These are phyloP conservation scores for Moesziomyces sp. DNA, from an alignment of 1,284 basidiomycete genomes.

Conservation along the genomic window DNA sequence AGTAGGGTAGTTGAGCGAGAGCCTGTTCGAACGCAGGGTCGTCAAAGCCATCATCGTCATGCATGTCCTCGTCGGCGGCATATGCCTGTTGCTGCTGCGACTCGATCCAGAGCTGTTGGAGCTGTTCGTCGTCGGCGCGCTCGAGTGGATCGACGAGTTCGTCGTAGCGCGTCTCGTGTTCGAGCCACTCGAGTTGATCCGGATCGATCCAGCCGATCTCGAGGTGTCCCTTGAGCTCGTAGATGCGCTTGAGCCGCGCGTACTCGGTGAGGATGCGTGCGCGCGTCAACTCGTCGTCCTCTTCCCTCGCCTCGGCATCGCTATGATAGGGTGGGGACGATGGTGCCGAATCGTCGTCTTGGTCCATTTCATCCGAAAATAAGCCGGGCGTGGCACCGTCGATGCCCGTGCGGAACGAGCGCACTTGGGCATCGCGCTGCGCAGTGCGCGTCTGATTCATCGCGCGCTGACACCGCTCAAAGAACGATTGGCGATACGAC, in stretches of 20 bases:
- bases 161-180: conserved; percentile 9
- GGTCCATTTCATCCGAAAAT: conserved; percentile 24
- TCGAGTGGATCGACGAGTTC: conserved; percentile 19
- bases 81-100: conserved; percentile 4
- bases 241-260: conserved; percentile 32
- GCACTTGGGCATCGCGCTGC: not conserved
- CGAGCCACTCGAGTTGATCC: conserved; percentile 41
- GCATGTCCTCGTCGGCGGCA: not conserved
- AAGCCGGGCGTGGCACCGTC: conserved; percentile 18
- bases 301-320: conserved; percentile 14
- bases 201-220: conserved; percentile 52
- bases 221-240: conserved; percentile 39
- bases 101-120: conserved; percentile 35
- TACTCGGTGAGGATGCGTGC: conserved; percentile 44
- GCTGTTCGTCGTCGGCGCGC: conserved; percentile 20
- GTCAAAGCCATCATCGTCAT: not conserved
- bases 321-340: not conserved
- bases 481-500: conserved; percentile 32
- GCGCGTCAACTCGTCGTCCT: conserved; percentile 45
- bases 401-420: conserved; percentile 19
- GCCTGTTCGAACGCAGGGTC: conserved; percentile 10
- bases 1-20: conserved; percentile 6
- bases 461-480: conserved; percentile 34
- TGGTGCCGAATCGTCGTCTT: conserved; percentile 6
- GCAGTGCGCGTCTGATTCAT: conserved; percentile 15